These are phyloP conservation scores for Aegilops bicornis DNA, from an alignment of 176 grass and related monocot species.

Conservation along the genomic window DNA sequence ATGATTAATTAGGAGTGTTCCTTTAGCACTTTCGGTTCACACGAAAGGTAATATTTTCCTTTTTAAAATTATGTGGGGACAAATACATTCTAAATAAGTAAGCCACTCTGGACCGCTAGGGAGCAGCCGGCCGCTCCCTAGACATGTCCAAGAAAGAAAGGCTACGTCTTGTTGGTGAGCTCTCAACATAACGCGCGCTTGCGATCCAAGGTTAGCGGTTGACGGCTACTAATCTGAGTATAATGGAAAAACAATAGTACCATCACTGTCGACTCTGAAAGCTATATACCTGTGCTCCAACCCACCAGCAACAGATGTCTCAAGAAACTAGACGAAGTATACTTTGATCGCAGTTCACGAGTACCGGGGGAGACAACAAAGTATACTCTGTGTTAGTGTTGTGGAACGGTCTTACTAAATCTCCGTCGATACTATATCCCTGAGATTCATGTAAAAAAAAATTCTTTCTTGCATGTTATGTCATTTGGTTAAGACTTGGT, in stretches of 20 bases:
- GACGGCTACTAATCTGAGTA: background rate
- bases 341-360: conserved; percentile 2
- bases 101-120: no score
- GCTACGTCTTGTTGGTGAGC: background rate
- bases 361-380: background rate
- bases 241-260: no score
- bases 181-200: background rate
- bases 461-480: no score
- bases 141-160: background rate
- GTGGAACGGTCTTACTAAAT: no score
- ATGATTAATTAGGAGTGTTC: no score
- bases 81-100: no score
- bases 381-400: background rate
- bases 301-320: background rate
- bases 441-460: no score
- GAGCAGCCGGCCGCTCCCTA: no score
- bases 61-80: no score
- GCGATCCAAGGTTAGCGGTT: background rate
- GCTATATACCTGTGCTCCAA: background rate
- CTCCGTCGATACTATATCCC: background rate
- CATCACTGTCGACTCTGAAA: background rate
- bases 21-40: no score
- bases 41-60: no score
- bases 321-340: background rate
- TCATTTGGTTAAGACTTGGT: no score